A percentile compares a stretch with the other conserved stretches of the same genome.
phyloP scores from a whole-genome alignment of 352 stramenopile species.

The Globisporangium cystogenes region DNA sequence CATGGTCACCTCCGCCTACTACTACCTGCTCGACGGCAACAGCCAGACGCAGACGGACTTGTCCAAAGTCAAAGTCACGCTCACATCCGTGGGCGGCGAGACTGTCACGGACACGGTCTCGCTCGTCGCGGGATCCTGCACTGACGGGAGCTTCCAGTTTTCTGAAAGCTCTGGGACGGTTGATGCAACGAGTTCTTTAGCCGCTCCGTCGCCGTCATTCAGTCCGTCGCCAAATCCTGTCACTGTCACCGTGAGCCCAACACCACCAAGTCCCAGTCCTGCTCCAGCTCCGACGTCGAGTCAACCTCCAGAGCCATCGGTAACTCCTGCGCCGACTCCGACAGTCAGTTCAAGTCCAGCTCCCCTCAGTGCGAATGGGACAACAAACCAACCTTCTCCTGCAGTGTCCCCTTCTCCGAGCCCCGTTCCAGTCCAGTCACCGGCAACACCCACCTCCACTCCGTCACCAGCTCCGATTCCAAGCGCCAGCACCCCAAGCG shows the following conservation, averaged over 20 bases:
- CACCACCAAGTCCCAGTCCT: neutral
- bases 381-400: neutral
- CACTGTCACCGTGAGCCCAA: constrained; percentile 7
- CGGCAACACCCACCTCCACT: no score
- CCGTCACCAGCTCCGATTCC: no score
- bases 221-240: constrained; percentile 9
- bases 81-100: constrained; percentile 51
- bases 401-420: neutral
- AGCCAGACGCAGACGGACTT: constrained; percentile 23
- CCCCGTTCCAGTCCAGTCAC: neutral
- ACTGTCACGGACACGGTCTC: constrained; percentile 43
- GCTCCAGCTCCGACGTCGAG: neutral
- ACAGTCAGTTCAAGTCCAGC: constrained; percentile 1
- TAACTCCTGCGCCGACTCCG: neutral
- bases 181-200: constrained; percentile 1
- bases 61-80: constrained; percentile 28
- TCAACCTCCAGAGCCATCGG: neutral
- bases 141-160: constrained; percentile 31
- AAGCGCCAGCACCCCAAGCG: neutral
- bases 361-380: neutral
- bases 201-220: neutral
- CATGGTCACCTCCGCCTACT: constrained; percentile 14
- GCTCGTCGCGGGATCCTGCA: constrained; percentile 28
- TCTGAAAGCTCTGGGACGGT: constrained; percentile 9
- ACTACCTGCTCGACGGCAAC: constrained; percentile 43